These are phyloP conservation scores for Zasmidium angulare DNA, from an alignment of 2,329 filamentous ascomycete species.

Conservation along the genomic window DNA sequence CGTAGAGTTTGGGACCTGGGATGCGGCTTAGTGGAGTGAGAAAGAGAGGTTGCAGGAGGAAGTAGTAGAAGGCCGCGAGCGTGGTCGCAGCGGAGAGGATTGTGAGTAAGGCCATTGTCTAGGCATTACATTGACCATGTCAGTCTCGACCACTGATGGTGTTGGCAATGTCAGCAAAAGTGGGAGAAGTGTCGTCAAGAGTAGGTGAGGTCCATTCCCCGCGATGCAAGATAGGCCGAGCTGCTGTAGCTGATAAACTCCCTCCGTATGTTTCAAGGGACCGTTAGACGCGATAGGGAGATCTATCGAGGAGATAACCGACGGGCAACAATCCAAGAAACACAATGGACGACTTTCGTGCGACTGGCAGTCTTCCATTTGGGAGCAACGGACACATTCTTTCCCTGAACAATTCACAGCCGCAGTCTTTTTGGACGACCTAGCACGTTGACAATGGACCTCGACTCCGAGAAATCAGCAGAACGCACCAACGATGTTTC, in stretches of 20 bases:
- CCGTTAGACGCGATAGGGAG: not conserved
- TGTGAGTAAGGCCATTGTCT: not conserved
- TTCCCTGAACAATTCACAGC: no score
- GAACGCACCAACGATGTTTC: not conserved
- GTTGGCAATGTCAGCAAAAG: not conserved
- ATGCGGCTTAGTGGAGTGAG: slow-evolving; percentile 4
- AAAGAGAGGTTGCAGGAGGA: not conserved
- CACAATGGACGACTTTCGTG: not conserved
- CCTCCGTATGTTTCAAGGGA: not conserved
- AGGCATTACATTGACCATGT: not conserved
- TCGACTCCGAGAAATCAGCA: not conserved
- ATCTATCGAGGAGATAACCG: not conserved
- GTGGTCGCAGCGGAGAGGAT: not conserved
- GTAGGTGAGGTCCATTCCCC: not conserved
- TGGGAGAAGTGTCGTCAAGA: not conserved
- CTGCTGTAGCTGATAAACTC: not conserved
- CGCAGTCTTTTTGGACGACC: no score
- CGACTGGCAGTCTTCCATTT: not conserved
- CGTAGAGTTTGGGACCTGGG: slow-evolving; percentile 8
- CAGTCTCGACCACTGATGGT: not conserved
- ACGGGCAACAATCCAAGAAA: not conserved
- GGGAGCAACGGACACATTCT: not conserved
- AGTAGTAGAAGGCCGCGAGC: not conserved
- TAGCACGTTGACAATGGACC: not conserved
- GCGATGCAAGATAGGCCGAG: not conserved